Evolutionary conservation across 805 yeast species (phyloP).

Genomic region (Clavispora fructus): DNA sequence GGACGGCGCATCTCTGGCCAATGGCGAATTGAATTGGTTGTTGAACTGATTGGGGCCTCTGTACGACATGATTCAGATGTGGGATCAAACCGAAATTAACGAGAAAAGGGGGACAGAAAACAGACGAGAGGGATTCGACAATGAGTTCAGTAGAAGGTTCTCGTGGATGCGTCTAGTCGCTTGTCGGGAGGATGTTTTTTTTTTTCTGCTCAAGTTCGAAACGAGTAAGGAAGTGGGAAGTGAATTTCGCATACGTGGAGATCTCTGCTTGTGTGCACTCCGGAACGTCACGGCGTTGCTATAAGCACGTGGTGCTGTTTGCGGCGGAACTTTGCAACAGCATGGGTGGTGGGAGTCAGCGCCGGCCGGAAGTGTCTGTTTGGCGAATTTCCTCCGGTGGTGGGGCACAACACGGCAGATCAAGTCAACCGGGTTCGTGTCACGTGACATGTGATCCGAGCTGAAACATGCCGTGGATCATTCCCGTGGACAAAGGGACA

Average conservation of each 20-base stretch:
- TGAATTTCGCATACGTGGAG: conserved; percentile 7
- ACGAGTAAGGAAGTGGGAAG: conserved; percentile 1
- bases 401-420: too few species aligned
- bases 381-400: not conserved
- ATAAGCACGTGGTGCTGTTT: not conserved
- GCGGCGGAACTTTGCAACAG: too few species aligned
- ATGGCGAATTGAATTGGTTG: conserved; percentile 25
- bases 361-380: too few species aligned
- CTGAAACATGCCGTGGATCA: too few species aligned
- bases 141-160: not conserved
- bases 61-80: conserved; percentile 29
- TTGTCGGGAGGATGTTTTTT: not conserved
- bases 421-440: too few species aligned
- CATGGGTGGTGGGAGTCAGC: too few species aligned
- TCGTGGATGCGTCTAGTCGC: not conserved
- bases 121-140: not conserved
- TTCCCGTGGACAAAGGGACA: too few species aligned
- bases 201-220: conserved; percentile 1
- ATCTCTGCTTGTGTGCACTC: not conserved
- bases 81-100: not conserved
- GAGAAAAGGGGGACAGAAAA: not conserved
- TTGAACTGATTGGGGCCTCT: conserved; percentile 42
- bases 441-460: not conserved
- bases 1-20: conserved; percentile 11
- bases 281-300: not conserved